A percentile compares a stretch with the other conserved stretches of the same genome.
phyloP scores from a whole-genome alignment of 495 filamentous ascomycete species.

The Neurospora sp. region DNA sequence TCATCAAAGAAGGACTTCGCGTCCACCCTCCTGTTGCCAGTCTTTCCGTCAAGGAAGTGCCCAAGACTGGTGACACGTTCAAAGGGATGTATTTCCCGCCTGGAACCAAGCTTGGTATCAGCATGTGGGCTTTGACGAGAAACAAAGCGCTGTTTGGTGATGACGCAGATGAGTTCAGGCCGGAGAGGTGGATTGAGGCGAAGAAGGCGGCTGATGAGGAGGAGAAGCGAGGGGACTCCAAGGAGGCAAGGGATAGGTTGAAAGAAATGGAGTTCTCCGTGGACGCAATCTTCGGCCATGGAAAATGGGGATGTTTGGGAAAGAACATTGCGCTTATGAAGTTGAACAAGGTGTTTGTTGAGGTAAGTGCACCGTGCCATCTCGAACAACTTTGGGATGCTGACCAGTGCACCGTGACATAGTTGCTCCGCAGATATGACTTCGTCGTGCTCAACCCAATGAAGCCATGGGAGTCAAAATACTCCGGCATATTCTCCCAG shows the following conservation, averaged over 20 bases:
- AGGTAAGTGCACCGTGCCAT: slow-evolving; percentile 37
- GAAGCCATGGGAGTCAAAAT: slow-evolving; percentile 5
- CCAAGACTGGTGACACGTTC: background rate
- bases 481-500: slow-evolving; percentile 4
- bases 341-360: slow-evolving; percentile 40
- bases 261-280: background rate
- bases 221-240: background rate
- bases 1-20: slow-evolving; percentile 1
- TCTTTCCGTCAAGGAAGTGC: background rate
- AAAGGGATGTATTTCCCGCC: background rate
- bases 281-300: slow-evolving; percentile 18
- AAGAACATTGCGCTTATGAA: slow-evolving; percentile 27
- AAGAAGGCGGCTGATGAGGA: background rate
- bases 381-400: background rate
- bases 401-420: background rate
- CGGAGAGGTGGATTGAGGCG: slow-evolving; percentile 6
- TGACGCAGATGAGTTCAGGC: slow-evolving; percentile 5
- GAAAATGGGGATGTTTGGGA: slow-evolving; percentile 27
- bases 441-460: slow-evolving; percentile 34
- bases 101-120: background rate
- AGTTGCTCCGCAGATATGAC: slow-evolving; percentile 41
- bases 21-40: slow-evolving; percentile 1
- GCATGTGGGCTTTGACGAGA: background rate
- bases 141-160: slow-evolving; percentile 4
- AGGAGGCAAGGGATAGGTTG: background rate